Evolutionary conservation across 2,329 filamentous ascomycete genomes (phyloP).

Genomic region (Aschersonia sp.): DNA sequence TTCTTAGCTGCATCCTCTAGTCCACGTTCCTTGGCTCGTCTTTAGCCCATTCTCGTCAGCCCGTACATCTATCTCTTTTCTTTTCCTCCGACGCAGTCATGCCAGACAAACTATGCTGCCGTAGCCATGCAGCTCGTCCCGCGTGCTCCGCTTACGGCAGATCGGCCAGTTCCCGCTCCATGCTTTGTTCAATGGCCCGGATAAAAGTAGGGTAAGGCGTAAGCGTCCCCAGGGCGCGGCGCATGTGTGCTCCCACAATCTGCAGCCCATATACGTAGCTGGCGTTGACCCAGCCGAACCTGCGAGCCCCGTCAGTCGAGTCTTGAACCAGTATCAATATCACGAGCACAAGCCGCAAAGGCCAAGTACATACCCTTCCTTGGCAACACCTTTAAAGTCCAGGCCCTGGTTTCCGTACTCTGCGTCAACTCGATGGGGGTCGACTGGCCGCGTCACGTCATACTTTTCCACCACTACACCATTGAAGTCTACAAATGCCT

Average conservation of each 20-base stretch:
- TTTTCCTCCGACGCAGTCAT: too few relatives aligned
- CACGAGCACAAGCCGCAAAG: neutral
- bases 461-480: conserved; percentile 98
- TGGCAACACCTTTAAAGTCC: conserved; percentile 89
- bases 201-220: conserved; percentile 77
- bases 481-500: conserved; percentile 96
- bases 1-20: too few relatives aligned
- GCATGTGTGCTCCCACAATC: conserved; percentile 78
- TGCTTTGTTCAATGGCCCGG: conserved; percentile 45
- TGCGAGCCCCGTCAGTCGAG: conserved; percentile 18
- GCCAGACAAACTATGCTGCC: neutral
- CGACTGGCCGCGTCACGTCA: conserved; percentile 78
- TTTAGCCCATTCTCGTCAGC: too few relatives aligned
- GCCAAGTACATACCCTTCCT: conserved; percentile 64
- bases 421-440: conserved; percentile 86
- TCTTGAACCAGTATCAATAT: neutral
- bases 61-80: too few relatives aligned
- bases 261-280: conserved; percentile 91
- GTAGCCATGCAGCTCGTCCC: neutral
- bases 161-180: conserved; percentile 36
- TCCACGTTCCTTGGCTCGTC: too few relatives aligned
- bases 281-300: conserved; percentile 98
- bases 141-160: conserved; percentile 10
- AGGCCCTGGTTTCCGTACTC: conserved; percentile 96
- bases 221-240: conserved; percentile 72